Percentiles rank a stretch among this genome's conserved stretches.
phyloP scores from a whole-genome alignment of 768 basidiomycete species.

The Glaciozyma antarctica region DNA sequence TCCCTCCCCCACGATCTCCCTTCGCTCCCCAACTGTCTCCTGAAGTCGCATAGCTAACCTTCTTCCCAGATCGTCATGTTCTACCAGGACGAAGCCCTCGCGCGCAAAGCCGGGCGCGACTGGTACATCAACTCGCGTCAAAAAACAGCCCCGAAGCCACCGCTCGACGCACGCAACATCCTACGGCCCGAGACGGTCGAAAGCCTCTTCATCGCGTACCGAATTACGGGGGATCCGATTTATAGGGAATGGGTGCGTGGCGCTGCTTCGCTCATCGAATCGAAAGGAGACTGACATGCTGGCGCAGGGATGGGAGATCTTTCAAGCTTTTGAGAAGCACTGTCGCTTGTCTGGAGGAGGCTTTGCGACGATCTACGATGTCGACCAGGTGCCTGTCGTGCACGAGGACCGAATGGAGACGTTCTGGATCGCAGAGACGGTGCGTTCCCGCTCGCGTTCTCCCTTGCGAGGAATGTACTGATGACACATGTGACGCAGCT shows the following conservation, averaged over 20 bases:
- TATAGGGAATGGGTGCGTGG: slow-evolving; percentile 55
- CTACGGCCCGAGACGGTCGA: slow-evolving; percentile 91
- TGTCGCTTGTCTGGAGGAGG: slow-evolving; percentile 61
- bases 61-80: slow-evolving; percentile 76
- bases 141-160: slow-evolving; percentile 15
- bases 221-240: slow-evolving; percentile 70
- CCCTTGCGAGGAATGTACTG: neutral
- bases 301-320: slow-evolving; percentile 68
- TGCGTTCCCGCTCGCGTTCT: slow-evolving; percentile 8
- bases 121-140: slow-evolving; percentile 30
- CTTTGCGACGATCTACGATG: slow-evolving; percentile 70
- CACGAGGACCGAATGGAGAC: slow-evolving; percentile 91
- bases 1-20: too few species aligned
- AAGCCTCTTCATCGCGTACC: slow-evolving; percentile 79
- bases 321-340: slow-evolving; percentile 75
- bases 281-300: neutral
- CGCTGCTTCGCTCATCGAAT: neutral
- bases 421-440: slow-evolving; percentile 65
- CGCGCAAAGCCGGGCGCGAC: slow-evolving; percentile 44
- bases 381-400: slow-evolving; percentile 60
- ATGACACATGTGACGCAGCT: slow-evolving; percentile 49
- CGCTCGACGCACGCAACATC: slow-evolving; percentile 84
- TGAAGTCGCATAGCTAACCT: slow-evolving; percentile 1
- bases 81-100: slow-evolving; percentile 41
- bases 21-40: too few species aligned